Base-by-base conservation (phyloP, 1,139 yeast species). In the Hyphopichia pseudoburtonii region DNA sequence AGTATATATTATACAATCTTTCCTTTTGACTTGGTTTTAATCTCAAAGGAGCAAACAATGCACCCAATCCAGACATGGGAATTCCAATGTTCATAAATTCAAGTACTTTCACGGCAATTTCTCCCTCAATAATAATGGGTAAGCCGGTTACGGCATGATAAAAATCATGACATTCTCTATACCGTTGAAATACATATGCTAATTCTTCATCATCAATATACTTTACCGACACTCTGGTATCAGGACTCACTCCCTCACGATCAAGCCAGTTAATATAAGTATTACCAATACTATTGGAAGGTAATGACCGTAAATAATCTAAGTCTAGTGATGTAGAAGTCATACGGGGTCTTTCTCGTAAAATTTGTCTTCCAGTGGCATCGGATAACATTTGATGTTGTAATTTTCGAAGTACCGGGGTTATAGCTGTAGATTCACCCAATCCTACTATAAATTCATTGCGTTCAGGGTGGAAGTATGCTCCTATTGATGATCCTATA, bases 161-260 rank as follows among this genome's bases (percentile, higher is more conserved):
- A 53, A 92, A 92, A 58, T 92, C 99, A 52, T 92, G 99, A 56
- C 97, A 90, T 56, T 92, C 97, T 36, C 99, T 77, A 60, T 92
- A 92, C 46, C 98, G 67, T 57, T 89, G 95, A 70, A 81, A 88
- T 14, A 92, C 85, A 54, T 85, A 92, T 1, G 97, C 97, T 51
- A 89, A 76, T 53, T 88, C 95, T 30, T 87, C 94, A 55, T 92
- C 89, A 47, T 87, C 94, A 29, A 92, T 87, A 58, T 78, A 92
- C 41, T 80, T 76, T 5, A 92, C 97, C 0, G 88, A 83, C 2
- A 85, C 90, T 48, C 99, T 70, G 0, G 96, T 89, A 57, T 94
- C 98, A 1, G 97, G 97, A 9, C 94, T 82, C 1, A 88, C 96
- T 1, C 92, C 88, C 57, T 94, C 97, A 31, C 80, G 72, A 42